These are phyloP conservation scores for Cinnamomum chago DNA, from an alignment of 164 flowering plant species.

Conservation along the genomic window DNA sequence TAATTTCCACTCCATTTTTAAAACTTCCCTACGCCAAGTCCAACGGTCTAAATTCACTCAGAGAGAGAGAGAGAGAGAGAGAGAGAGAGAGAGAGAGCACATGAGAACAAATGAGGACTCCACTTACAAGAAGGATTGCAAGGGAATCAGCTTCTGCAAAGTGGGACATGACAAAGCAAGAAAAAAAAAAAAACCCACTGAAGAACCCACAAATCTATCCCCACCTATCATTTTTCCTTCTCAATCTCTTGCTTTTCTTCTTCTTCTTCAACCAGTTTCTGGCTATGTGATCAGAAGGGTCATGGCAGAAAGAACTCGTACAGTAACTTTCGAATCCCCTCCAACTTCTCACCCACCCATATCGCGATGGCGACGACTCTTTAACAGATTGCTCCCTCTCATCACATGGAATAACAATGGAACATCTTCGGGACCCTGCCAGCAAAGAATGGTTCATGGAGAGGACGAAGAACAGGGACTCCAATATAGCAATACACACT, in stretches of 20 bases:
- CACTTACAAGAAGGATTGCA: conserved; percentile 23
- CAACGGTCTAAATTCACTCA: neutral
- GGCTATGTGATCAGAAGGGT: neutral
- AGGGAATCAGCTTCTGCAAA: conserved; percentile 20
- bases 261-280: neutral
- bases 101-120: conserved; percentile 8
- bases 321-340: conserved; percentile 29
- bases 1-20: neutral
- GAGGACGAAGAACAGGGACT: conserved; percentile 55
- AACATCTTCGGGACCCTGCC: conserved; percentile 15
- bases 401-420: conserved; percentile 21
- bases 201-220: conserved; percentile 8
- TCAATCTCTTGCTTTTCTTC: neutral
- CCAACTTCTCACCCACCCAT: conserved; percentile 20
- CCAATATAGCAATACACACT: conserved; percentile 45
- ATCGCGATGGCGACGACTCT: conserved; percentile 22
- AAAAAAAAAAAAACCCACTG: conserved; percentile 5
- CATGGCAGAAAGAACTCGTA: conserved; percentile 15
- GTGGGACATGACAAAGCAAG: conserved; percentile 50
- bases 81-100: neutral
- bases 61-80: neutral
- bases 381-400: conserved; percentile 25
- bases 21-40: neutral
- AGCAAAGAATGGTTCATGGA: conserved; percentile 34
- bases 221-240: conserved; percentile 6